phyloP scores from a whole-genome alignment of 805 yeast species.

The Dipodascus geniculatus region DNA sequence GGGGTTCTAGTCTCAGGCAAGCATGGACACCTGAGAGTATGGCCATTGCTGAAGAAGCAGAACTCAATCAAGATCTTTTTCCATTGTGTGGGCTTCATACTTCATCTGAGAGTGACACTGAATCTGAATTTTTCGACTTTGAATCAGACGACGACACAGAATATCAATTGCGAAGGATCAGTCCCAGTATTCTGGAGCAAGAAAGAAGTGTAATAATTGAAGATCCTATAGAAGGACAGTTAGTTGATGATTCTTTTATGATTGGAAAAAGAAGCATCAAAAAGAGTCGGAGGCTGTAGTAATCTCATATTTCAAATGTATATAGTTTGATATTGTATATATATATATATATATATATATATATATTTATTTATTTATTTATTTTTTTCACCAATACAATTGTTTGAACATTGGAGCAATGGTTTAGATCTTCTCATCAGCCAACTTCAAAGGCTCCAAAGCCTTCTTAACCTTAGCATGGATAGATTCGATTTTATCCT shows the following conservation, averaged over 20 bases:
- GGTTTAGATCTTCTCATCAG: neutral
- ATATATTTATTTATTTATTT: too few relatives aligned
- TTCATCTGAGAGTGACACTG: neutral
- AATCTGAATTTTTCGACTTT: neutral
- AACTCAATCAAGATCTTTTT: neutral
- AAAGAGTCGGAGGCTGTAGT: neutral
- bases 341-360: too few relatives aligned
- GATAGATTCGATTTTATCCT: constrained; percentile 53
- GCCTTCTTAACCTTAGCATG: constrained; percentile 43
- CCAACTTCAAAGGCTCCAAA: neutral
- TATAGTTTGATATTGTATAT: too few relatives aligned
- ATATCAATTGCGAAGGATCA: neutral
- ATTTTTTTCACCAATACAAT: too few relatives aligned
- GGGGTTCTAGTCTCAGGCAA: neutral
- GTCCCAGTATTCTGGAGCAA: neutral
- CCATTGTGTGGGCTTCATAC: neutral
- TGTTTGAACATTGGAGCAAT: neutral
- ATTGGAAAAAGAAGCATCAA: neutral
- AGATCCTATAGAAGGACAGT: neutral
- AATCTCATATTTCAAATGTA: too few relatives aligned
- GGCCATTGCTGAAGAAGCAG: neutral
- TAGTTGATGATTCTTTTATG: neutral
- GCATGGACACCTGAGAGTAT: neutral
- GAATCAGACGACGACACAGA: neutral
- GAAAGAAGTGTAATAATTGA: neutral